These are phyloP conservation scores for Termitomyces sp. DNA, from an alignment of 768 basidiomycete genomes.

Conservation along the genomic window DNA sequence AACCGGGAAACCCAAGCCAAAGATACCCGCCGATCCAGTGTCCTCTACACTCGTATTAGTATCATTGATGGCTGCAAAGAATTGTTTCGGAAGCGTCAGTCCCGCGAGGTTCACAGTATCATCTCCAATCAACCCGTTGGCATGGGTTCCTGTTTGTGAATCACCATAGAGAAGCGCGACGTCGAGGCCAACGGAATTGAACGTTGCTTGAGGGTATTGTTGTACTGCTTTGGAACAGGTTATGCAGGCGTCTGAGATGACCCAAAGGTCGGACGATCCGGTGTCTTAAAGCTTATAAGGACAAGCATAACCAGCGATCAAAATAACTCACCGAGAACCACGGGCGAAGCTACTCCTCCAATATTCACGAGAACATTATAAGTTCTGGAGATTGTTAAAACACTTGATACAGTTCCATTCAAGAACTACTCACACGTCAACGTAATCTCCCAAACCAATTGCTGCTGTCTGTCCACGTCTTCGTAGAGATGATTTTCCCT, in stretches of 20 bases:
- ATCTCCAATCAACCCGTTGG: constrained; percentile 57
- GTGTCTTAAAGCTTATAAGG: constrained; percentile 43
- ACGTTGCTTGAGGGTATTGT: constrained; percentile 47
- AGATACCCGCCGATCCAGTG: constrained; percentile 59
- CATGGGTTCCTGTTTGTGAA: constrained; percentile 66
- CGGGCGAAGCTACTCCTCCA: constrained; percentile 46
- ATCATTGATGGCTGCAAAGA: constrained; percentile 61
- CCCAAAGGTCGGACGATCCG: constrained; percentile 78
- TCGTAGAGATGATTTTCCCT: constrained; percentile 13
- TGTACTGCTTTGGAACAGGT: constrained; percentile 32
- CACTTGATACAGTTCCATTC: not conserved
- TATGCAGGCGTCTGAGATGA: constrained; percentile 55
- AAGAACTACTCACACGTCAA: constrained; percentile 51
- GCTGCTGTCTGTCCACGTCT: constrained; percentile 31
- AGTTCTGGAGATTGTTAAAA: constrained; percentile 34
- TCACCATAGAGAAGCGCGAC: constrained; percentile 64
- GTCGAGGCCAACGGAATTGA: constrained; percentile 44
- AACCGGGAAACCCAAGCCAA: constrained; percentile 72
- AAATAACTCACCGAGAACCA: constrained; percentile 53
- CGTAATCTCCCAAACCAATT: constrained; percentile 56
- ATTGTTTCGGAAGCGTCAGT: constrained; percentile 45
- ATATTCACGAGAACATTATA: constrained; percentile 61
- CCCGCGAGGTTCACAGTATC: constrained; percentile 56
- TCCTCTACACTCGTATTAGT: constrained; percentile 64
- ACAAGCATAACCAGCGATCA: not conserved